Conservation (phyloP, 495 filamentous ascomycete genomes). For the Cenococcum geophilum region DNA sequence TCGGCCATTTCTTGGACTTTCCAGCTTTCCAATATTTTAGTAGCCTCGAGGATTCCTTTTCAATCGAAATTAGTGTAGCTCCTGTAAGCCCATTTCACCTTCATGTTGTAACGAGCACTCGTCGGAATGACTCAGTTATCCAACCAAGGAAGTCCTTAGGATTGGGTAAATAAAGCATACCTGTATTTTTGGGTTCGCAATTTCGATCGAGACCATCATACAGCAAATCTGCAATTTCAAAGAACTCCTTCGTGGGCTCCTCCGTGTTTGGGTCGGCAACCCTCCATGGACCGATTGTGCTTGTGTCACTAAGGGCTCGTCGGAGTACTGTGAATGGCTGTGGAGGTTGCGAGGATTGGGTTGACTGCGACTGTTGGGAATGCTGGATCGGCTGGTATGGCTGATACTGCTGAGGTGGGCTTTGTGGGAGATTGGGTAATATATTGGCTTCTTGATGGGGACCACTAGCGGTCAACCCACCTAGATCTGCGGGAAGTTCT, state of each 20-base stretch:
- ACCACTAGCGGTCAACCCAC: slow-evolving; percentile 9
- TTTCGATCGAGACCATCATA: slow-evolving; percentile 24
- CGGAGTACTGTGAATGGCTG: slow-evolving; percentile 20
- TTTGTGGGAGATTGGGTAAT: slow-evolving; percentile 5
- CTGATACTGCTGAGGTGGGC: slow-evolving; percentile 13
- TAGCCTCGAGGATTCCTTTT: slow-evolving; percentile 16
- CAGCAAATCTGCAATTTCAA: slow-evolving; percentile 22
- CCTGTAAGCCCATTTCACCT: neutral
- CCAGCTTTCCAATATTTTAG: slow-evolving; percentile 24
- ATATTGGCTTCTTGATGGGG: slow-evolving; percentile 7
- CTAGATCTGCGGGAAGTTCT: slow-evolving; percentile 27
- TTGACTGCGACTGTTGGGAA: neutral
- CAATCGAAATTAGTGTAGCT: neutral
- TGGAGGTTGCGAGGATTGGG: neutral
- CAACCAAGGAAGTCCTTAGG: neutral
- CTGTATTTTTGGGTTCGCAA: slow-evolving; percentile 26
- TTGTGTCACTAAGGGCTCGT: slow-evolving; percentile 19
- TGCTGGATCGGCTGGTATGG: slow-evolving; percentile 13
- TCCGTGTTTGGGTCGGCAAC: slow-evolving; percentile 24
- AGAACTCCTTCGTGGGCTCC: slow-evolving; percentile 27
- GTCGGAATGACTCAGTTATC: neutral
- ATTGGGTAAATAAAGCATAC: slow-evolving; percentile 1
- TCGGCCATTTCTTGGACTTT: slow-evolving; percentile 17
- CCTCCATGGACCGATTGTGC: slow-evolving; percentile 23
- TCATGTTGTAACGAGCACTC: neutral